Base-by-base conservation (phyloP, 805 yeast genomes). In the Metschnikowia proteae region DNA sequence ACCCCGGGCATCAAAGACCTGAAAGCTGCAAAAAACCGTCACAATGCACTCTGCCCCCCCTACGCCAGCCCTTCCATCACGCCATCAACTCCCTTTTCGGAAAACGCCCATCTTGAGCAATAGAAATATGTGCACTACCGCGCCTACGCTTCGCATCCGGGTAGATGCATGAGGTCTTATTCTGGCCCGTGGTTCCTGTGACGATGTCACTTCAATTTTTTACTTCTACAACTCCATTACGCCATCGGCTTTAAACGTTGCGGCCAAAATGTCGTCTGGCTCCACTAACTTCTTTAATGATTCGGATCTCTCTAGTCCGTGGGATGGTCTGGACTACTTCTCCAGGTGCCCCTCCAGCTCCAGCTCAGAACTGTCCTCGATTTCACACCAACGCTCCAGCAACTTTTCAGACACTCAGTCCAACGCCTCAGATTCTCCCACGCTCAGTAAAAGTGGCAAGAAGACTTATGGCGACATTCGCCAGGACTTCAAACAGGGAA, bases 301-400 rank as follows among this genome's bases (percentile, higher is more conserved):
- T 26, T 17, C 34, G 35, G 46, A 13, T 10, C 38, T 28, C 38
- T 33, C 37, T 17, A 44, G 47, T 27, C 28, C 37, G 27, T 30
- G 37, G 42, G 36, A 34, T 32, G 27, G 26, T 6, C 39, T 27
- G 37, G 37, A 37, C 27, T 37, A n/a, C 36, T 26, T 23, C 37
- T 30, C 36, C 38, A 37, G 38, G 35, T 34, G 30, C 30, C n/a
- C 40, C 17, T 43, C 51, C 9, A 43, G 52, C 48, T 36, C 51
- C 39, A 44, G 52, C 41, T 51, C 54, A 6, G 54, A 44, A 22
- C 54, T 51, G 52, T 46, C 54, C n/a, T 34, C 47, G 25, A 42
- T 39, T 42, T 51, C 54, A 28, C 49, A 36, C 26, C 32, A 13
- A 17, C 38, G 43, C 49, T 38, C 47, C 30, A 29, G 48, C 38